phyloP scores from a whole-genome alignment of 352 stramenopile species.

The Phytophthora aleatoria region DNA sequence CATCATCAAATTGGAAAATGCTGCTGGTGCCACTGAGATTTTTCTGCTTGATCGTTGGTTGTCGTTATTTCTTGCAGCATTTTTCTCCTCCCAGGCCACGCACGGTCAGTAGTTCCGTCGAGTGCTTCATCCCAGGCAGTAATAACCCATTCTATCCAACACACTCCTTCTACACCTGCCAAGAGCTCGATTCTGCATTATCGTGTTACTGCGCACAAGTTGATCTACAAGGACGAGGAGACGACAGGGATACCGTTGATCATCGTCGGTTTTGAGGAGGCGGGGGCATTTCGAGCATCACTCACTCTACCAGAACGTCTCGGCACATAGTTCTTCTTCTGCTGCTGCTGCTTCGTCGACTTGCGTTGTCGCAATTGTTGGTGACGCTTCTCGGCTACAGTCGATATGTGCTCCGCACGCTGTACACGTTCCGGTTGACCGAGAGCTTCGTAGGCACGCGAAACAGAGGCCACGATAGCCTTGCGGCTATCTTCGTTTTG shows the following conservation, averaged over 20 bases:
- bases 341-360: constrained; percentile 8
- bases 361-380: constrained; percentile 22
- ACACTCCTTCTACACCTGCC: neutral
- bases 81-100: too few relatives aligned
- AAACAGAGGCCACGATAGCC: constrained; percentile 29
- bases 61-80: too few relatives aligned
- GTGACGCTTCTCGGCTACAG: constrained; percentile 18
- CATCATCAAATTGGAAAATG: too few relatives aligned
- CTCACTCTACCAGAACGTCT: neutral
- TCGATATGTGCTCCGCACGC: constrained; percentile 25
- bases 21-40: too few relatives aligned
- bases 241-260: constrained; percentile 29
- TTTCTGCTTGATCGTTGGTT: too few relatives aligned
- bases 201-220: constrained; percentile 1
- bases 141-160: neutral
- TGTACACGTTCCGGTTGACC: constrained; percentile 25
- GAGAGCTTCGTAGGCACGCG: constrained; percentile 42
- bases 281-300: neutral
- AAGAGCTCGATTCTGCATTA: constrained; percentile 8
- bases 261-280: constrained; percentile 18
- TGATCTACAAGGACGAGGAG: constrained; percentile 30
- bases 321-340: constrained; percentile 2
- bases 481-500: constrained; percentile 30
- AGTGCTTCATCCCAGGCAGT: too few relatives aligned
- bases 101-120: too few relatives aligned